Percentiles rank a stretch among this genome's conserved stretches.
Evolutionary conservation across 129 eudicot genomes (phyloP).

Genomic region (Oenanthe sinensis): DNA sequence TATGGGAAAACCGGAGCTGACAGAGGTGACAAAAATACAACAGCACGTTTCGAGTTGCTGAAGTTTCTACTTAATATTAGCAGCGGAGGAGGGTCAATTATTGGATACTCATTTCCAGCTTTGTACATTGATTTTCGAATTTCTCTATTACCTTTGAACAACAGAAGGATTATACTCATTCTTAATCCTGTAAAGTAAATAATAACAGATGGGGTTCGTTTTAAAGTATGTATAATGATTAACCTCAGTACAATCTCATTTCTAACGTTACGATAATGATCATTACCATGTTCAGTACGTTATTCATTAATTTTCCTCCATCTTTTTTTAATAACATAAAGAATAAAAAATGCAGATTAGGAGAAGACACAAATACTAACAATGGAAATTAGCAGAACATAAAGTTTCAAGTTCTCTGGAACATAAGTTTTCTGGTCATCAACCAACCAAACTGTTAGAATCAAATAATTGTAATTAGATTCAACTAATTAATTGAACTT

Average conservation of each 20-base stretch:
- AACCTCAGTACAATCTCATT: background rate
- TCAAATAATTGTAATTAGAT: too few relatives aligned
- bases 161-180: background rate
- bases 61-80: background rate
- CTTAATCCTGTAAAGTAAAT: slow-evolving; percentile 2
- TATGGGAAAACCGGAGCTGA: background rate
- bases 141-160: slow-evolving; percentile 19
- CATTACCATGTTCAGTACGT: background rate
- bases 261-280: background rate
- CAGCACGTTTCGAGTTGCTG: background rate
- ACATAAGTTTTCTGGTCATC: too few relatives aligned
- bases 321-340: background rate
- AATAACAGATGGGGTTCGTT: background rate
- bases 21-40: background rate
- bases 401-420: too few relatives aligned
- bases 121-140: background rate
- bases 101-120: slow-evolving; percentile 1
- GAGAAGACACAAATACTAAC: too few relatives aligned
- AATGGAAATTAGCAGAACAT: too few relatives aligned
- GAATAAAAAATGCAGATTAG: background rate
- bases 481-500: too few relatives aligned
- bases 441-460: too few relatives aligned
- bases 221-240: background rate
- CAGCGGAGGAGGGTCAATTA: background rate
- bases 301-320: background rate